These are phyloP conservation scores for Penicillium antarcticum DNA, from an alignment of 495 filamentous ascomycete species.

Conservation along the genomic window DNA sequence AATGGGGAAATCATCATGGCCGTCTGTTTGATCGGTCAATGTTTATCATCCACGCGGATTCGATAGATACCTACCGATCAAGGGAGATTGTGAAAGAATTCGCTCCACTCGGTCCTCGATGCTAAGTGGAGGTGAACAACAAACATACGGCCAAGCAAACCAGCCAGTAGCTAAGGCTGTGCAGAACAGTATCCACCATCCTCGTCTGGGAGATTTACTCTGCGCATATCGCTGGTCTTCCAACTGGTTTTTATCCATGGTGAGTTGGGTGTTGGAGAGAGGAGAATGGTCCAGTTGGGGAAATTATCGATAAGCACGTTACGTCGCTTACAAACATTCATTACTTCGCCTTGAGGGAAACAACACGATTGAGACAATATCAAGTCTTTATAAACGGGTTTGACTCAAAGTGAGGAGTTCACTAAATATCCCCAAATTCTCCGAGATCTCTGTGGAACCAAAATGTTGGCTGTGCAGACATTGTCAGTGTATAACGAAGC, in stretches of 20 bases:
- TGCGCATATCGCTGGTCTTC: background rate
- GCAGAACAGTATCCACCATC: slow-evolving; percentile 12
- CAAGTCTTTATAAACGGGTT: no score
- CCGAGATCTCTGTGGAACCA: no score
- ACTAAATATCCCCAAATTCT: no score
- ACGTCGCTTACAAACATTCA: no score
- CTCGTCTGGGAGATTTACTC: background rate
- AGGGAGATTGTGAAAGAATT: slow-evolving; percentile 68
- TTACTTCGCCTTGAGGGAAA: no score
- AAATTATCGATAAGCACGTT: slow-evolving; percentile 1
- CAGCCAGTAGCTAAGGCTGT: slow-evolving; percentile 10
- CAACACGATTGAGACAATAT: no score
- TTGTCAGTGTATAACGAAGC: no score
- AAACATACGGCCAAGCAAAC: slow-evolving; percentile 13
- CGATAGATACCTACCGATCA: slow-evolving; percentile 62
- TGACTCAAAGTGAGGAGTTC: no score
- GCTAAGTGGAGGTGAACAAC: slow-evolving; percentile 21
- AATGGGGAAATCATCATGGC: slow-evolving; percentile 87
- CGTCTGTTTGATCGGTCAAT: slow-evolving; percentile 55
- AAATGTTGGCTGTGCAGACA: no score
- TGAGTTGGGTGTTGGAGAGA: background rate
- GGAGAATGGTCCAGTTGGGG: background rate
- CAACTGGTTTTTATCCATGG: background rate
- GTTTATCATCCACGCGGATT: no score
- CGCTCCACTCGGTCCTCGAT: slow-evolving; percentile 64